These are phyloP conservation scores for Excoecaria cochinchinensis DNA, from an alignment of 345 rosid species.

Conservation along the genomic window DNA sequence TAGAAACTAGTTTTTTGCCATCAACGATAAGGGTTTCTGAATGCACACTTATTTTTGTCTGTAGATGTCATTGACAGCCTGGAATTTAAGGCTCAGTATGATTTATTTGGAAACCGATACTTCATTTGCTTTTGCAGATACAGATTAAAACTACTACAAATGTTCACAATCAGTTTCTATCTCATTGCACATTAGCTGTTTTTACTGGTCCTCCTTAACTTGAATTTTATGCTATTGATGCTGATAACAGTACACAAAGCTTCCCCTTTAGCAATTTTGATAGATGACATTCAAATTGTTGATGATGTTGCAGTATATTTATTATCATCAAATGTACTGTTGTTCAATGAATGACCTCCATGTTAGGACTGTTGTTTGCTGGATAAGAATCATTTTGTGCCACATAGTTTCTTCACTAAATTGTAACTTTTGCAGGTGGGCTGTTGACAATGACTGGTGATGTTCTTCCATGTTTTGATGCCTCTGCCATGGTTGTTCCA, in stretches of 20 bases:
- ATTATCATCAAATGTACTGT: not conserved
- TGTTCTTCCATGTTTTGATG: slow-evolving; percentile 98
- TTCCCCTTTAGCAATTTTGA: not conserved
- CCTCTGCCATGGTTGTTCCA: slow-evolving; percentile 68
- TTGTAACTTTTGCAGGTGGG: slow-evolving; percentile 56
- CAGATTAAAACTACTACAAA: not conserved
- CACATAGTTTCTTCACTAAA: not conserved
- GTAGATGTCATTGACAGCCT: not conserved
- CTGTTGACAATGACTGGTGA: slow-evolving; percentile 95
- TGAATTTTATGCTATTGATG: too few relatives aligned
- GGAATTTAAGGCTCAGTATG: not conserved
- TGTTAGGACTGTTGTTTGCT: not conserved
- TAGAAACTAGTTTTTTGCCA: not conserved
- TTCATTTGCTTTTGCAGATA: not conserved
- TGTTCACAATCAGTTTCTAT: not conserved
- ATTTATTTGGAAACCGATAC: too few relatives aligned
- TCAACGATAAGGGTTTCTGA: not conserved
- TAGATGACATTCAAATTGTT: not conserved
- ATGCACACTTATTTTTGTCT: not conserved
- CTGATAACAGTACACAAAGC: not conserved
- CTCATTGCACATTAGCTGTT: not conserved
- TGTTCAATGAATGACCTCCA: not conserved
- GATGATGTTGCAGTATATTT: not conserved
- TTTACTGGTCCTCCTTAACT: not conserved
- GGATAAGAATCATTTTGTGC: not conserved